Evolutionary conservation across 768 basidiomycete species (phyloP), one percentile per base, ranked within the genome.

Genomic region (Macrolepiota albuminosa): DNA sequence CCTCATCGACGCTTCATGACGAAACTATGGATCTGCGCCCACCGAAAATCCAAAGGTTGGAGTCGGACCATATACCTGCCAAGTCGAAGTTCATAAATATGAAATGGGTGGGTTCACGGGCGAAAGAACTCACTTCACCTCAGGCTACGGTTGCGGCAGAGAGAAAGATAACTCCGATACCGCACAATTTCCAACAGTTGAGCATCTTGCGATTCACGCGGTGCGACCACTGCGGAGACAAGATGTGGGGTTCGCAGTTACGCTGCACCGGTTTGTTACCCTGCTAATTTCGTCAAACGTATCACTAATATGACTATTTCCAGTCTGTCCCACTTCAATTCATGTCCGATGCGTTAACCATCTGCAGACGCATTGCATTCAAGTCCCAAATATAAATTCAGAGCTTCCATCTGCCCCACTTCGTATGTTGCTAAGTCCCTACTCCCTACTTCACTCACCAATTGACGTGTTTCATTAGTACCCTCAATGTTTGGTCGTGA

Each of bases 211-310:
- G 95, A 40, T 91, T 97, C 59, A 88, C 92, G 33, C 83, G 92
- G 45, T 99, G 97, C 69, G 97, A 98, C 67, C 89, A 95, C 57
- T 99, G 97, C 69, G 88, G 87, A 37, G 97, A 98, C 70, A 99
- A 98, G 78, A 87, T 98, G 87, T 99, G 95, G 95, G 96, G 96
- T 7, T 85, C 95, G n/a, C 94, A 95, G 69, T 79, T 92, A 56
- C 88, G 92, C 36, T 99, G 97, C 70, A 83, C 87, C 64, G 80
- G 96, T 94, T 69, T 70, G 93, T 45, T 47, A 21, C 55, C 37
- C n/a, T 34, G 47, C 29, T 34, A 60, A 57, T 4, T 48, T 54
- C 40, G 31, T 18, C 55, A 7, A 16, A 51, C 29, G n/a, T 42
- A 3, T 29, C 9, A 7, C 48, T 62, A 16, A 42, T 60, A 39